Percentiles rank a stretch among this genome's conserved stretches.
Evolutionary conservation across 441 rosid species (phyloP).

Genomic region (Populus tomentosa): DNA sequence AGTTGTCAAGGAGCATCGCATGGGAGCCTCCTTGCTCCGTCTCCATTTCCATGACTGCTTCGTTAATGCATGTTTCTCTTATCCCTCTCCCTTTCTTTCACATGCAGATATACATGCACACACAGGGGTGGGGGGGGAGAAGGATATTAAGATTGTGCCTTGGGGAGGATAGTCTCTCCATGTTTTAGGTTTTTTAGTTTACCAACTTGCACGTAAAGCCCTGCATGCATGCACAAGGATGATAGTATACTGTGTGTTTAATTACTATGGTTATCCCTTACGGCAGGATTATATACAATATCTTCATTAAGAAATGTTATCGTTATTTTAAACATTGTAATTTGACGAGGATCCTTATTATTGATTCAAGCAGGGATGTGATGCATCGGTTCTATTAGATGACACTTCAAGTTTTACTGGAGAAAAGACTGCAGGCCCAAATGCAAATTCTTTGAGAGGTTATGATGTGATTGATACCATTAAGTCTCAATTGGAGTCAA

Average conservation of each 20-base stretch:
- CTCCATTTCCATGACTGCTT: constrained; percentile 46
- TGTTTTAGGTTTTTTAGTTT: background rate
- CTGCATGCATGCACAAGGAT: background rate
- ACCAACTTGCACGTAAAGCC: background rate
- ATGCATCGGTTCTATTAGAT: constrained; percentile 44
- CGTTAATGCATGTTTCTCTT: constrained; percentile 27
- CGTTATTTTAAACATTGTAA: background rate
- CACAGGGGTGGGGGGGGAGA: too few species aligned
- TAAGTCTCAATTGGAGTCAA: constrained; percentile 40
- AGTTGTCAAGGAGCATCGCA: constrained; percentile 36
- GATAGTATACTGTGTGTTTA: background rate
- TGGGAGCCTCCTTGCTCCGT: constrained; percentile 54
- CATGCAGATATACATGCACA: background rate
- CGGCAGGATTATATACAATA: background rate
- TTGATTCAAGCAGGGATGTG: constrained; percentile 41
- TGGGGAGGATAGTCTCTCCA: background rate
- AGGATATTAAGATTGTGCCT: too few species aligned
- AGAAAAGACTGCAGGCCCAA: constrained; percentile 43
- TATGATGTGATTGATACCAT: constrained; percentile 48
- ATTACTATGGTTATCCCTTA: background rate
- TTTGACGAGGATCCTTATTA: background rate
- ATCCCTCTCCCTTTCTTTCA: background rate
- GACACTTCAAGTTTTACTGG: constrained; percentile 35
- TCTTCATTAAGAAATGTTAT: background rate
- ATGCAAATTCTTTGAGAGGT: constrained; percentile 43